Evolutionary conservation across 805 yeast species (phyloP), one percentile per base, ranked within the genome.

Genomic region (Candida yuanshanica): DNA sequence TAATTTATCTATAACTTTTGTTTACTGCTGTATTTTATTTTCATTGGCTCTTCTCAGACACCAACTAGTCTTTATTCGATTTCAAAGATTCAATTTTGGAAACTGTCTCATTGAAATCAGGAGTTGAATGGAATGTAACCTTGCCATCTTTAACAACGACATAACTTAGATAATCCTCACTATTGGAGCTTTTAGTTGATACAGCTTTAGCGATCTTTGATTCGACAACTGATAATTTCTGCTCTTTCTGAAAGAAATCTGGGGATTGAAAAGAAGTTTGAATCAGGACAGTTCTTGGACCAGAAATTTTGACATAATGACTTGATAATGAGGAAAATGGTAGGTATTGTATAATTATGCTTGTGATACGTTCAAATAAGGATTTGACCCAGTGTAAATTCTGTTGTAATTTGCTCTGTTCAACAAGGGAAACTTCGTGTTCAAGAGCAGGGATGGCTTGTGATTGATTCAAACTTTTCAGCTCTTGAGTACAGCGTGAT

Each of bases 131-230:
- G 47, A 72, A 70, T 11, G 54, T 57, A 2, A 70, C 69, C 40
- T 66, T 63, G 2, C 72, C 72, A 22, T 66, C 60, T 14, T 58
- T 54, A 4, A 77, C 66, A 0, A 69, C 65, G 2, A 70, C 79
- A 40, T 70, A 68, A 47, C 70, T 73, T 41, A 76, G 59, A 41
- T 66, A 74, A 50, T 75, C 82, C 5, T 65, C 65, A 0, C 72
- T 32, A 4, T 47, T 47, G n/a, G 31, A 14, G 26, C 43, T 36
- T 29, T 39, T n/a, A 10, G 36, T 25, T 11, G 29, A 18, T 13
- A 43, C 33, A 14, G 41, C 37, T 25, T 29, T 26, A 2, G 31
- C 25, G 9, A 45, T 6, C 17, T 47, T 38, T 5, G 42, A 32
- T 22, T 49, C 53, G 1, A 36, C 27, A 10, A 48, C 36, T 14